Base-by-base conservation (phyloP, 192 early-diverging fungal genomes). In the Entophlyctis luteolus region DNA sequence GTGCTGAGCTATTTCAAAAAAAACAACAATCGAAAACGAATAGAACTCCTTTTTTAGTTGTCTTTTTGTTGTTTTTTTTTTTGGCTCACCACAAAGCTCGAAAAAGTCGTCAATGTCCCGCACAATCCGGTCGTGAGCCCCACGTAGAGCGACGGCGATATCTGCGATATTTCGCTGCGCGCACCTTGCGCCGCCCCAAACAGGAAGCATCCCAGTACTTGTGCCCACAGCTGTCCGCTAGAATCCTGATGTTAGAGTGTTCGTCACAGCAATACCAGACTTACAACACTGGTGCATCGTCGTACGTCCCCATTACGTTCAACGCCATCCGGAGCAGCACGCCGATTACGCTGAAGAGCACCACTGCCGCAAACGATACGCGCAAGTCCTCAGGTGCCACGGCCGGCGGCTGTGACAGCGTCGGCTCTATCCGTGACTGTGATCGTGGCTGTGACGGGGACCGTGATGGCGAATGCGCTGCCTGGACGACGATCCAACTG, bases 101-200 rank as follows among this genome's bases (percentile, higher is more conserved):
- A 66, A 36, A 53, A 66, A 18, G 63, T 66, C 16, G 63, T 66
- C 4, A 66, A 54, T 20, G 63, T 54, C 14, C 63, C 63, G 29
- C 63, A 66, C 16, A 66, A 38, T 14, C 63, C 63, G 25, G 63
- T 66, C 16, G 63, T 55, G 4, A 66, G 37, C 5, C 63, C 63
- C 8, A 39, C 20, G 10, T 66, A 47, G 18, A 66, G 36, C 20
- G 63, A 25, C 23, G 52, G 48, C 4, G 38, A 55, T 10, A 66
- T 53, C 4, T 5, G 36, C 8, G 32, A 12, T n/a, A 66, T 53
- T 52, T 54, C 33, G 23, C n/a, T 3, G 37, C 55, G 52, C 29
- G 33, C 23, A 10, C 16, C 16, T 32, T 27, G 50, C 3, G 55
- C 5, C 33, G 55, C 23, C 25, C 63, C 63, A 22, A 55, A 47